These are phyloP conservation scores for Cymodocea nodosa DNA, from an alignment of 116 monocot genomes.

Conservation along the genomic window DNA sequence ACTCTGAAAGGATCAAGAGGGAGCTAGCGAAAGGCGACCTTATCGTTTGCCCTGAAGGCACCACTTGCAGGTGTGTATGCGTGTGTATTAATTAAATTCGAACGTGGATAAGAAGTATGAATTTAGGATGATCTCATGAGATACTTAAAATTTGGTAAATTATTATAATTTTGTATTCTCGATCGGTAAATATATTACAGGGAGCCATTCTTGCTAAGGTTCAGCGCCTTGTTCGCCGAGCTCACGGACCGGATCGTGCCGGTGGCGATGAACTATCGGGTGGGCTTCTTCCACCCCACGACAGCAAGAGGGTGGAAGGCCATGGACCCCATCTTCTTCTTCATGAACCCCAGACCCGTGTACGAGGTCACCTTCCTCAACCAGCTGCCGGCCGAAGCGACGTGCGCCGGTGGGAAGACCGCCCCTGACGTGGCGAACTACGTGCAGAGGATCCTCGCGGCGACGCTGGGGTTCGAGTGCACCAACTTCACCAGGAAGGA, in stretches of 20 bases:
- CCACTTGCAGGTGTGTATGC: conserved; percentile 34
- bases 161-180: no score
- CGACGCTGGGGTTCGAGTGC: conserved; percentile 80
- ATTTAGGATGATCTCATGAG: no score
- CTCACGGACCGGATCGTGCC: conserved; percentile 83
- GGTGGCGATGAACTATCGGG: conserved; percentile 78
- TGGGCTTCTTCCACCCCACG: conserved; percentile 84
- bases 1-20: conserved; percentile 24
- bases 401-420: conserved; percentile 53
- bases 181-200: conserved; percentile 14
- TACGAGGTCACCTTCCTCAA: conserved; percentile 89
- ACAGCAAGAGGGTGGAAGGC: conserved; percentile 91
- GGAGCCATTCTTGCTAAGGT: conserved; percentile 76
- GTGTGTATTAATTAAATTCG: no score
- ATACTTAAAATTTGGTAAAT: no score
- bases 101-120: no score
- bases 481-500: conserved; percentile 89
- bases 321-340: conserved; percentile 90
- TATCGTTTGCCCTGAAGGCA: conserved; percentile 82
- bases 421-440: conserved; percentile 79
- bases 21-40: conserved; percentile 57
- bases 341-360: conserved; percentile 88
- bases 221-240: conserved; percentile 83
- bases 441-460: conserved; percentile 76
- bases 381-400: conserved; percentile 65